A percentile compares a stretch with the other conserved stretches of the same genome.
phyloP scores from a whole-genome alignment of 2,329 filamentous ascomycete species.

The Phaeosphaeriaceae sp. region DNA sequence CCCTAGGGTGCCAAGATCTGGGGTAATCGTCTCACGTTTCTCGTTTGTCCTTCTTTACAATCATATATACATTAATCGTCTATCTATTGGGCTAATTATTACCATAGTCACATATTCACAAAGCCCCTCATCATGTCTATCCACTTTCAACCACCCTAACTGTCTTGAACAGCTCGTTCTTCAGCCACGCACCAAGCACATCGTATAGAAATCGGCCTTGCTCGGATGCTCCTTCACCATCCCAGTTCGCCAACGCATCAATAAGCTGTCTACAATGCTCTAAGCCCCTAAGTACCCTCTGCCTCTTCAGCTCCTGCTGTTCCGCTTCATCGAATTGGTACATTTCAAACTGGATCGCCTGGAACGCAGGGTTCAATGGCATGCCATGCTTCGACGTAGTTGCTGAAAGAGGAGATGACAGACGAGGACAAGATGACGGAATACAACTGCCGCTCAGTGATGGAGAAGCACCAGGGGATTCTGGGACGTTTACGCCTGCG shows the following conservation, averaged over 20 bases:
- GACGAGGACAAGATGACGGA: conserved; percentile 21
- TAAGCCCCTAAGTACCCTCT: conserved; percentile 37
- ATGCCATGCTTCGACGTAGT: conserved; percentile 19
- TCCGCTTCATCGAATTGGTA: conserved; percentile 38
- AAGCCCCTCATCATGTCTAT: too few relatives aligned
- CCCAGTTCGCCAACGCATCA: conserved; percentile 38
- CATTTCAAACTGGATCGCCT: conserved; percentile 33
- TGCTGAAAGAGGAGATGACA: conserved; percentile 26
- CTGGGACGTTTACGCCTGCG: conserved; percentile 27
- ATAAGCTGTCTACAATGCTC: conserved; percentile 36
- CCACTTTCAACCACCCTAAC: conserved; percentile 29
- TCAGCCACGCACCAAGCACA: conserved; percentile 41
- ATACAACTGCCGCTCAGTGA: conserved; percentile 17
- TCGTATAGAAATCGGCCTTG: conserved; percentile 41
- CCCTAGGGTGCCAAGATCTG: conserved; percentile 5
- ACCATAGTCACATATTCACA: too few relatives aligned
- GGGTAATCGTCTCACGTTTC: too few relatives aligned
- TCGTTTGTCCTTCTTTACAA: too few relatives aligned
- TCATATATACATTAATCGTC: too few relatives aligned
- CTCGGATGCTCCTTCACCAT: conserved; percentile 22
- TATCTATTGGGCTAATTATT: too few relatives aligned
- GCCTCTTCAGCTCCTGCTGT: conserved; percentile 31
- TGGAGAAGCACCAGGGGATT: too few relatives aligned
- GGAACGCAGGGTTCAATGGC: conserved; percentile 28
- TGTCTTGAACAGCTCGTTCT: conserved; percentile 39